These are phyloP conservation scores for Ambrosiella cleistominuta DNA, from an alignment of 2,329 filamentous ascomycete species.

Conservation along the genomic window DNA sequence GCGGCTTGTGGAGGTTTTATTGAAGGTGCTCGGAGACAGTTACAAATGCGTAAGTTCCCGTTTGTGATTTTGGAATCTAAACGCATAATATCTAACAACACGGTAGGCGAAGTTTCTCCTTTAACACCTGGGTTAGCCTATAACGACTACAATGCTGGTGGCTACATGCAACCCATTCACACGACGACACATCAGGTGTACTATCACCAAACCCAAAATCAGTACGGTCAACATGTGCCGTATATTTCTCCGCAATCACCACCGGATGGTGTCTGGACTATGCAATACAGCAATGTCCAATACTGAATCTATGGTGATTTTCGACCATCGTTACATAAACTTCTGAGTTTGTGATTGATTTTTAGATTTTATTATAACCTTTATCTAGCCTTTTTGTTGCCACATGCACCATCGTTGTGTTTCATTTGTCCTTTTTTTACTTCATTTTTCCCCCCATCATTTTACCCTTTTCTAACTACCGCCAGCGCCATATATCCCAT, in stretches of 20 bases:
- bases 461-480: background rate
- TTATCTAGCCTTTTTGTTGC: background rate
- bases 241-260: background rate
- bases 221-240: background rate
- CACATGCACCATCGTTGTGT: background rate
- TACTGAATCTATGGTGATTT: background rate
- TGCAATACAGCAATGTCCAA: background rate
- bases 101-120: background rate
- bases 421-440: conserved; percentile 7
- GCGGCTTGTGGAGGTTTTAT: conserved; percentile 3
- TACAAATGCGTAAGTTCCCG: background rate
- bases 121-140: background rate
- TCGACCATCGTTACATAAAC: background rate
- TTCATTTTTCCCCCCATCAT: background rate
- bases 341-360: too few species aligned
- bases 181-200: background rate
- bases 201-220: background rate
- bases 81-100: background rate
- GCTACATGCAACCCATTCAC: background rate
- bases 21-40: background rate
- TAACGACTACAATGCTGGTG: background rate
- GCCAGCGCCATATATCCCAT: background rate
- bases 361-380: background rate
- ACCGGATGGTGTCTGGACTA: background rate
- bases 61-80: background rate